A percentile compares a stretch with the other conserved stretches of the same genome.
Evolutionary conservation across 2,329 filamentous ascomycete species (phyloP).

Genomic region (Fusarium xylarioides): DNA sequence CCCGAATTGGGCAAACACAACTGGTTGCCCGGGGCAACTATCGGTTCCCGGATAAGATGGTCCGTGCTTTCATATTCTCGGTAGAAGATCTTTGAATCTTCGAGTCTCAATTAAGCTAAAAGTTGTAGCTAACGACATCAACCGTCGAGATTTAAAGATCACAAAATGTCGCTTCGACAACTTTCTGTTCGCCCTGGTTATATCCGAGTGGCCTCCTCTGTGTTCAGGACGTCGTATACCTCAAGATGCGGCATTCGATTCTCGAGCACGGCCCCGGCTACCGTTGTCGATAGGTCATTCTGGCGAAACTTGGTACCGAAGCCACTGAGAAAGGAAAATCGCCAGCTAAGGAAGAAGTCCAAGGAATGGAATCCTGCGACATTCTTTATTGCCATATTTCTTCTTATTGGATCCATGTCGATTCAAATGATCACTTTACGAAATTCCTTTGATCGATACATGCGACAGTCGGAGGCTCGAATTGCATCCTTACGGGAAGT

Average conservation of each 20-base stretch:
- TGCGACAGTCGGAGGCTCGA: constrained; percentile 79
- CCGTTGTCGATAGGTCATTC: constrained; percentile 66
- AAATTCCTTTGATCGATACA: constrained; percentile 77
- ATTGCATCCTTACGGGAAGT: constrained; percentile 81
- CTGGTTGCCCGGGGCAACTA: constrained; percentile 52
- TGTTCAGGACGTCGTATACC: not conserved
- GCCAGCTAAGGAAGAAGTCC: constrained; percentile 54
- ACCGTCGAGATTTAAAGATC: not conserved
- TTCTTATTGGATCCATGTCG: constrained; percentile 92
- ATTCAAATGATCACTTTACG: constrained; percentile 89
- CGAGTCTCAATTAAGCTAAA: not conserved
- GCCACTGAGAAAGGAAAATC: constrained; percentile 61
- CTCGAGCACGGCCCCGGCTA: constrained; percentile 56
- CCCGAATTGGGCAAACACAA: constrained; percentile 45
- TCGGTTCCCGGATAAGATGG: constrained; percentile 23
- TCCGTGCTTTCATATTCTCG: constrained; percentile 36
- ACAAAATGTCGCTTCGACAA: constrained; percentile 29
- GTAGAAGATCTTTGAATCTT: constrained; percentile 27
- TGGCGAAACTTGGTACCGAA: constrained; percentile 78
- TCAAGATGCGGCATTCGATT: constrained; percentile 36
- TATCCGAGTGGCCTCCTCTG: constrained; percentile 2
- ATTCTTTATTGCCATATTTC: constrained; percentile 82
- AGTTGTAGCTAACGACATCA: constrained; percentile 2
- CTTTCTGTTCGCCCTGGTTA: constrained; percentile 7
- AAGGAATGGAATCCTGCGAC: constrained; percentile 83